Evolutionary conservation across 176 grass and related monocot species (phyloP), one percentile per base, ranked within the genome.

Genomic region (Carex pumila): DNA sequence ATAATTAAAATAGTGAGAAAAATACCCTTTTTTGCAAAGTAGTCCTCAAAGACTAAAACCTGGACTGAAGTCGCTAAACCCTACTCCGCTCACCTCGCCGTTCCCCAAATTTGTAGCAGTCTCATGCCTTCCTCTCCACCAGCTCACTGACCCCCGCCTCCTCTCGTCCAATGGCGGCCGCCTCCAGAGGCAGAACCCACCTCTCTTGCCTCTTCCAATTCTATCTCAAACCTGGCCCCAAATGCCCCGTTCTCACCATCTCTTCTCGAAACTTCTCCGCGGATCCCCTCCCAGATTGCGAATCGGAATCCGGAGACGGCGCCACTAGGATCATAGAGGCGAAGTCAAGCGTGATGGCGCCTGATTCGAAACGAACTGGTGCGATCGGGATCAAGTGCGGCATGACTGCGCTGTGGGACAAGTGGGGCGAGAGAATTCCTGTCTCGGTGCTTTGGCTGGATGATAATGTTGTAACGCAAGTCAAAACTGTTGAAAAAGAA

Each of bases 401-500:
- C 29, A 99, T 99, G 96, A 92, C 96, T 52, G 93, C 89, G 54
- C 85, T 92, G 80, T 99, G 96, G 96, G 96, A 99, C 66, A 99
- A 95, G 87, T 99, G 96, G 96, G 96, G 96, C 34, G 89, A 93
- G 41, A 91, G 94, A 86, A 85, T 99, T 79, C 96, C 96, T 70
- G 86, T 92, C 83, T 89, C 96, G 69, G 76, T 99, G 39, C 93
- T 95, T 76, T 99, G 96, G 96, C 47, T 99, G 13, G 96, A 99
- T 63, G 96, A 95, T 84, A 99, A 99, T 80, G 68, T 93, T 69
- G 96, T 95, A 76, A 92, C 91, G 83, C 96, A 99, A 90, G 96
- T 99, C 53, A 99, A 99, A 86, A 99, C 96, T 32, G 55, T 85
- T 43, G 96, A 99, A 80, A 95, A 92, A 75, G 91, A 99, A 76